Percentiles rank a stretch among this genome's conserved stretches.
These are phyloP conservation scores for Domatiomyces catenatus DNA, from an alignment of 2,329 filamentous ascomycete genomes.

Conservation along the genomic window DNA sequence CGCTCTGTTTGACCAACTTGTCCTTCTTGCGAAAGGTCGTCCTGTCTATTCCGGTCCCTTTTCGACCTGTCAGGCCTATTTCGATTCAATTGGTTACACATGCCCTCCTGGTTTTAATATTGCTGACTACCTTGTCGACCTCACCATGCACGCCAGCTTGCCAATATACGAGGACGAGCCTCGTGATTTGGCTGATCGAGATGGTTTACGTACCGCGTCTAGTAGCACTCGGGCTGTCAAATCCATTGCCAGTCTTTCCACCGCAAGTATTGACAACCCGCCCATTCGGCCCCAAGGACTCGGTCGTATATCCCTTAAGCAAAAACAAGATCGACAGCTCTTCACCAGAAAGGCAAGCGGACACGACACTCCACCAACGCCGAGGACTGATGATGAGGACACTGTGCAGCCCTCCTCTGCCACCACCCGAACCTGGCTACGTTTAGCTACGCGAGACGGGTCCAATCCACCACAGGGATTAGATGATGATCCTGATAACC, in stretches of 20 bases:
- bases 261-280: constrained; percentile 53
- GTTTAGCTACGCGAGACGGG: constrained; percentile 39
- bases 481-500: constrained; percentile 57
- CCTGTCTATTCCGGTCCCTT: constrained; percentile 92
- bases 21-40: constrained; percentile 75
- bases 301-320: constrained; percentile 64
- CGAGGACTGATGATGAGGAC: constrained; percentile 48
- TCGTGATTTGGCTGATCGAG: constrained; percentile 44
- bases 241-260: constrained; percentile 73
- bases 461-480: constrained; percentile 43
- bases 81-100: constrained; percentile 77
- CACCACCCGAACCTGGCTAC: constrained; percentile 44
- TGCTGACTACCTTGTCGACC: constrained; percentile 89
- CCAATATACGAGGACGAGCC: constrained; percentile 42
- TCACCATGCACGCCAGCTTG: constrained; percentile 85
- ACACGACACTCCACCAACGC: constrained; percentile 40
- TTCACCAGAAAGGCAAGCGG: constrained; percentile 63
- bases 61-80: constrained; percentile 74
- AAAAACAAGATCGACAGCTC: constrained; percentile 76
- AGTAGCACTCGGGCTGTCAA: constrained; percentile 82
- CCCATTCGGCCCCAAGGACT: constrained; percentile 51
- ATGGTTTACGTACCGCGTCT: constrained; percentile 55
- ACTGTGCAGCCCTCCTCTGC: constrained; percentile 21
- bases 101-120: constrained; percentile 98
- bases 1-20: constrained; percentile 84